Evolutionary conservation across 306 rosid species (phyloP), one percentile per base, ranked within the genome.

Genomic region (Vigna nakashimae): DNA sequence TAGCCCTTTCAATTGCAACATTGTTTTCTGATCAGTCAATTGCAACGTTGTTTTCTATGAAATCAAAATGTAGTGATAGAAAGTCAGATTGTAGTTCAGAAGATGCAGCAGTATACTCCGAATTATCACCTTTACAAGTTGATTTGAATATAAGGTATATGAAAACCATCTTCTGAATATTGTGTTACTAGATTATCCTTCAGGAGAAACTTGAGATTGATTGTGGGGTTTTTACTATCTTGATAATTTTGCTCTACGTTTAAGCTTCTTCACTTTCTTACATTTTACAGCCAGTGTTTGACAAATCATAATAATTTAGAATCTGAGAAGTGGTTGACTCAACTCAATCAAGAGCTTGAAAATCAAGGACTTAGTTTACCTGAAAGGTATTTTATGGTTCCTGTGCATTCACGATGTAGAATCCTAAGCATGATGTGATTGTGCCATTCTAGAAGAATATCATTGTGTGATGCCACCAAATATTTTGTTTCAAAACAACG

Each of bases 301-400:
- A 75, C 78, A 75, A 34, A 78, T 76, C 73, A 88, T 58, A 71
- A 71, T 79, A 78, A 63, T 74, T 42, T 70, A 77, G 85, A 75
- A 75, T 78, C 94, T 69, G 94, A 91, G 82, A 74, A 55, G 12
- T 92, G 94, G 98, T 76, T 85, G 85, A 74, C 79, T 70, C 86
- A 85, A 69, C 88, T 93, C 51, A 34, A 80, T 32, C 69, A 85
- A 9, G 98, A 89, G 82, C 89, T 93, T 58, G 87, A 90, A 82
- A 87, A 69, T 79, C 91, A 80, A 83, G 93, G 93, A 73, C 78
- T 90, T 77, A 78, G 56, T 73, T 82, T 92, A 85, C 96, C 97
- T 46, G 92, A 83, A 83, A 92, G 97, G 97, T 92, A 85, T 74
- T 82, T 81, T 42, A 38, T 32, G 46, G 64, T 73, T 74, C 57